phyloP scores from a whole-genome alignment of 2,329 filamentous ascomycete genomes.

The Claviceps monticola region DNA sequence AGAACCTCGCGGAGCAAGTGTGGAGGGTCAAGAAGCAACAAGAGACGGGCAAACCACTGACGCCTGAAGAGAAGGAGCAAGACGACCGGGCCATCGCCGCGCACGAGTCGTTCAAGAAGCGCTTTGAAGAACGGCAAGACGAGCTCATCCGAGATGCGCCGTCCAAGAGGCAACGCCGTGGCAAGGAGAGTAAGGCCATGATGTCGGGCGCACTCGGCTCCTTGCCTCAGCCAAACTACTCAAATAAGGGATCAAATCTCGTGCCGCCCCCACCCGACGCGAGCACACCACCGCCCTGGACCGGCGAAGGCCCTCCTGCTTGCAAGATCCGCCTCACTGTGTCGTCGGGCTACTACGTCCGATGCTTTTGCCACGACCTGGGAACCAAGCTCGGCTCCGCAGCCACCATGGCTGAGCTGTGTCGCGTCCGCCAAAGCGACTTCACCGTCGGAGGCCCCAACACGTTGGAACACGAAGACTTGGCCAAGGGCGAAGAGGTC shows the following conservation, averaged over 20 bases:
- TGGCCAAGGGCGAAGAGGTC: constrained; percentile 60
- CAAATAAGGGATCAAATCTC: constrained; percentile 35
- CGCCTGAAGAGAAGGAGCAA: constrained; percentile 39
- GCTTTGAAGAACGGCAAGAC: constrained; percentile 44
- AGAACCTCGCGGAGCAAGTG: constrained; percentile 59
- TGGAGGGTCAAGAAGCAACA: constrained; percentile 48
- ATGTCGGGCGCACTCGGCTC: constrained; percentile 46
- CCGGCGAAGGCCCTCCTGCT: constrained; percentile 55
- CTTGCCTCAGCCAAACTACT: constrained; percentile 29
- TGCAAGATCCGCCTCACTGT: constrained; percentile 80
- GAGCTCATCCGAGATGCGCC: constrained; percentile 39
- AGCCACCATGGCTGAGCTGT: constrained; percentile 73
- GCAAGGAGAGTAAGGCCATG: constrained; percentile 24
- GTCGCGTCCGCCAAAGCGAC: constrained; percentile 67
- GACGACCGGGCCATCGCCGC: constrained; percentile 41
- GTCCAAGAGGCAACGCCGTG: constrained; percentile 17
- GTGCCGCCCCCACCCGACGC: constrained; percentile 33
- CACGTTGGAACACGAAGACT: constrained; percentile 65
- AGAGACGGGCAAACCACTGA: constrained; percentile 33
- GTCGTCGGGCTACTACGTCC: constrained; percentile 91
- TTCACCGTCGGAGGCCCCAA: constrained; percentile 59
- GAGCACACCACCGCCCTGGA: constrained; percentile 40
- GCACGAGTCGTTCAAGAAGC: constrained; percentile 43
- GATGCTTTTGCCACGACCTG: constrained; percentile 84
- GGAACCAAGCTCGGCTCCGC: constrained; percentile 70